Conservation (phyloP, 306 rosid genomes). For the Acmispon strigosus region DNA sequence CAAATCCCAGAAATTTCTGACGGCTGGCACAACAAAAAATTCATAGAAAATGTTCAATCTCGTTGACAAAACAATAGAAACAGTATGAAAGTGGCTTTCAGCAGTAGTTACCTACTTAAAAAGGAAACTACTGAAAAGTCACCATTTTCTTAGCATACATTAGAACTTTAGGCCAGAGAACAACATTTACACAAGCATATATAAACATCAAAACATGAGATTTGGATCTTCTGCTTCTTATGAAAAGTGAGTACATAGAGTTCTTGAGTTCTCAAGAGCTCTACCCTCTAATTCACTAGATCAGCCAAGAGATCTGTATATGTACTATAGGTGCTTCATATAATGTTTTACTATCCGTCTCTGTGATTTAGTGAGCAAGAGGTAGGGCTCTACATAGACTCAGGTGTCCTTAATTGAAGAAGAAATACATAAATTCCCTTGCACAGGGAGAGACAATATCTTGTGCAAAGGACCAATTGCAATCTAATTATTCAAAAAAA, state of each 20-base stretch:
- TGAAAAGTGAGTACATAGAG: neutral
- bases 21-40: neutral
- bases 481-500: no score
- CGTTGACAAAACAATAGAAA: neutral
- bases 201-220: neutral
- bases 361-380: neutral
- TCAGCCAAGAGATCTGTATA: neutral
- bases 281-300: constrained; percentile 3
- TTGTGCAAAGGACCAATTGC: neutral
- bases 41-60: neutral
- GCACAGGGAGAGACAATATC: neutral
- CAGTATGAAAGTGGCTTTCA: neutral
- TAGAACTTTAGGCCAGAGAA: neutral
- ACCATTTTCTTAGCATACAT: neutral
- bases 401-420: neutral
- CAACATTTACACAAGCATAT: neutral
- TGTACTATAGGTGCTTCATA: neutral
- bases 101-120: neutral
- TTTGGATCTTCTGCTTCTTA: neutral
- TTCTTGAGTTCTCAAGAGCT: neutral
- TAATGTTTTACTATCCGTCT: neutral
- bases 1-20: neutral
- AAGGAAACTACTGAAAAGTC: neutral
- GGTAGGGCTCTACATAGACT: neutral
- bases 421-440: neutral